These are phyloP conservation scores for Globisporangium okanoganense DNA, from an alignment of 352 stramenopile genomes.

Conservation along the genomic window DNA sequence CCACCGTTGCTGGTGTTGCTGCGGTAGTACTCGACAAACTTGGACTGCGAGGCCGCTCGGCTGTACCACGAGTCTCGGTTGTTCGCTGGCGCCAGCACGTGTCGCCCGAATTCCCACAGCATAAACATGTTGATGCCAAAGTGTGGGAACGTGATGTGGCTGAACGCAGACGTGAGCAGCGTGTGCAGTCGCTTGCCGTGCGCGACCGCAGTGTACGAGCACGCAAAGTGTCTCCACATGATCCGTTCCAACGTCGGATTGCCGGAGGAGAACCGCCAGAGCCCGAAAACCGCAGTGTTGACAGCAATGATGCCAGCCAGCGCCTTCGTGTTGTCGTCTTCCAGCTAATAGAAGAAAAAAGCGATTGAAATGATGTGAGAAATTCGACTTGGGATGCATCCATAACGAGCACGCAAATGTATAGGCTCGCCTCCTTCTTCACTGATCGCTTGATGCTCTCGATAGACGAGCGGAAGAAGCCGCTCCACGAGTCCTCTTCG, in stretches of 20 bases:
- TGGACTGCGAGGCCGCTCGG: constrained; percentile 43
- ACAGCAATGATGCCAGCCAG: constrained; percentile 56
- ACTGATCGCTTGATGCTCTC: constrained; percentile 15
- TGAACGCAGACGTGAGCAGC: constrained; percentile 76
- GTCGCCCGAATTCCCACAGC: constrained; percentile 80
- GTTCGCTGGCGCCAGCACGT: constrained; percentile 58
- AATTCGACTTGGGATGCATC: no score
- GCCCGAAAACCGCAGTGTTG: constrained; percentile 66
- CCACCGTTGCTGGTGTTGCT: constrained; percentile 22
- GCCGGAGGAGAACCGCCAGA: constrained; percentile 67
- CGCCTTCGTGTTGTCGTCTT: constrained; percentile 62
- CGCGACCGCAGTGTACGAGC: constrained; percentile 72
- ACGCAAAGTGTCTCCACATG: constrained; percentile 84
- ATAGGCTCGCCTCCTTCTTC: not conserved
- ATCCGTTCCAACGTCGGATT: constrained; percentile 46
- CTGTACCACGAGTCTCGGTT: constrained; percentile 42
- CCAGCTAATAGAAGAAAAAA: constrained; percentile 22
- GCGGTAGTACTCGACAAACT: constrained; percentile 35
- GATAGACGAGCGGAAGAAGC: constrained; percentile 17
- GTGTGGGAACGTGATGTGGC: constrained; percentile 77
- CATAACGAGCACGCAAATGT: not conserved
- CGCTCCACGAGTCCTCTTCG: constrained; percentile 17
- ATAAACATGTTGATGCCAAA: constrained; percentile 89
- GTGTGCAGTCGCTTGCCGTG: constrained; percentile 66
- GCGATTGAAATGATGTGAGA: not conserved